phyloP scores from a whole-genome alignment of 306 rosid species.

The Trifolium fragiferum region DNA sequence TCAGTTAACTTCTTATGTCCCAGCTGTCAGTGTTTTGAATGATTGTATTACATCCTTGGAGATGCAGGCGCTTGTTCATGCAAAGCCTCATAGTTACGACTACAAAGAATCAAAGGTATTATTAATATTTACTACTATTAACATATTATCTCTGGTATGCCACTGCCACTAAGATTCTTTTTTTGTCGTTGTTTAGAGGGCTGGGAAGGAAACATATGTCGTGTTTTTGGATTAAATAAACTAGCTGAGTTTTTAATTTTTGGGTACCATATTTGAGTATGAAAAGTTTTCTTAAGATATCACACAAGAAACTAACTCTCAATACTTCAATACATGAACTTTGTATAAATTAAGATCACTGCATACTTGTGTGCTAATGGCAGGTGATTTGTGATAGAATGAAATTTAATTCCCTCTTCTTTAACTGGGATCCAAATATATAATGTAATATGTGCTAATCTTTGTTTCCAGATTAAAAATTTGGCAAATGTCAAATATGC shows the following conservation, averaged over 20 bases:
- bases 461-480: conserved; percentile 54
- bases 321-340: conserved; percentile 22
- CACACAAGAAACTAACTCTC: conserved; percentile 11
- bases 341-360: background rate
- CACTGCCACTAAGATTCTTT: no score
- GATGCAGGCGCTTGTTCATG: conserved; percentile 53
- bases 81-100: conserved; percentile 21
- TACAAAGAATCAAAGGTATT: conserved; percentile 60
- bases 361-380: background rate
- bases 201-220: background rate
- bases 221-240: conserved; percentile 3
- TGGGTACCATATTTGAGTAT: background rate
- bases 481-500: conserved; percentile 42
- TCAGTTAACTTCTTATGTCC: conserved; percentile 71
- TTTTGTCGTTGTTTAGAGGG: background rate
- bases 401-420: conserved; percentile 18
- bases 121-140: conserved; percentile 30
- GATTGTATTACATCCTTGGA: conserved; percentile 73
- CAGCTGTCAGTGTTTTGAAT: conserved; percentile 67
- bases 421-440: conserved; percentile 1
- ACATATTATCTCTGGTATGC: conserved; percentile 13
- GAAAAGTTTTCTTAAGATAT: conserved; percentile 5
- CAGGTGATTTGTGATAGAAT: background rate
- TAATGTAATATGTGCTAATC: conserved; percentile 21
- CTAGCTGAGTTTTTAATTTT: background rate